Evolutionary conservation across 805 yeast genomes (phyloP).

Genomic region (Cyberlindnera euphorbiae): DNA sequence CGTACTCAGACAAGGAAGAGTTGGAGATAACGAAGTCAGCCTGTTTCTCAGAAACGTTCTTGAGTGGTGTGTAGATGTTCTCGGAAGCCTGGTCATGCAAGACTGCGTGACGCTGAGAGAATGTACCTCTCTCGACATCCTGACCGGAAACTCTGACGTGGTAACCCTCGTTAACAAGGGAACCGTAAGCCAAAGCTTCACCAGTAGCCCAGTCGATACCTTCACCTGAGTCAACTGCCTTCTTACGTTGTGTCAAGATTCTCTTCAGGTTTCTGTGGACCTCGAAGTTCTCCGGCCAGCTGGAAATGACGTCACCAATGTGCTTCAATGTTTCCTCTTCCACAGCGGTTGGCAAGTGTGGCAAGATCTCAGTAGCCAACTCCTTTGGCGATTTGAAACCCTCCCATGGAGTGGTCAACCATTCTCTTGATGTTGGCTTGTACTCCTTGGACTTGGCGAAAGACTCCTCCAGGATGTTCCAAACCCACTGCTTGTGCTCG

Average conservation of each 20-base stretch:
- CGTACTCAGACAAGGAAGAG: conserved; percentile 96
- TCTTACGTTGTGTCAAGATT: conserved; percentile 82
- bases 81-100: conserved; percentile 93
- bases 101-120: conserved; percentile 98
- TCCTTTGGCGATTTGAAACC: conserved; percentile 97
- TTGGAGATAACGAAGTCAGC: conserved; percentile 85
- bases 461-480: conserved; percentile 89
- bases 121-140: conserved; percentile 99
- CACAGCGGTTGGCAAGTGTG: conserved; percentile 94
- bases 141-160: conserved; percentile 98
- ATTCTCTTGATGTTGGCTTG: conserved; percentile 87
- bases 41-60: conserved; percentile 72
- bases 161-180: conserved; percentile 86
- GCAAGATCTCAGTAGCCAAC: conserved; percentile 90
- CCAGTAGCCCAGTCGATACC: conserved; percentile 99
- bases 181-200: conserved; percentile 97
- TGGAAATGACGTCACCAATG: conserved; percentile 73
- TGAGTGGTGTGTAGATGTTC: conserved; percentile 77
- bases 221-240: conserved; percentile 84
- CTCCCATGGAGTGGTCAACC: conserved; percentile 99
- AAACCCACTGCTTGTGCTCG: conserved; percentile 97
- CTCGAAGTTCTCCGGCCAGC: conserved; percentile 83
- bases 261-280: conserved; percentile 95
- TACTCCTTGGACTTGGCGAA: conserved; percentile 86
- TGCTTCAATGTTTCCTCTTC: conserved; percentile 63